Evolutionary conservation across 768 basidiomycete species (phyloP), one percentile per base, ranked within the genome.

Genomic region (Mycena sanguinolenta): DNA sequence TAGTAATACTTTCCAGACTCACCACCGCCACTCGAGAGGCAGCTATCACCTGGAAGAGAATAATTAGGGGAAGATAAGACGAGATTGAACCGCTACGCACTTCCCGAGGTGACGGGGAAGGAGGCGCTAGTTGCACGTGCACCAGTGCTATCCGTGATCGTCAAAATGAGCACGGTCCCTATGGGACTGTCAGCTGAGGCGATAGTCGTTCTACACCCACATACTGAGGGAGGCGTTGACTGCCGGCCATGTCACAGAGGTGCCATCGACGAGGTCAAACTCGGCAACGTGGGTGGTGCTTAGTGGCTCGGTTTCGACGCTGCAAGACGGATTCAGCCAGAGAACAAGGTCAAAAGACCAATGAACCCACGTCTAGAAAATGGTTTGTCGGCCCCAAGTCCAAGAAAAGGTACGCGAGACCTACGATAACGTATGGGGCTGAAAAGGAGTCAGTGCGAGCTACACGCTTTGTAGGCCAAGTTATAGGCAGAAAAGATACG

Each of bases 401-500:
- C 17, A 58, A 25, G 34, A n/a, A 28, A 28, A 10, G 28, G 14
- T 12, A 39, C 39, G 14, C n/a, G n/a, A n/a, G n/a, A 85, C 91
- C 60, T 79, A 93, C 92, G 84, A 92, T 73, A 75, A 82, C 88
- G 84, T 85, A 93, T 38, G 92, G 91, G 39, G 80, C 91, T 93
- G 10, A 32, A 44, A 62, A 58, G 23, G 39, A 4, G 50, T 75
- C 21, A 69, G 79, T 38, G 64, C 13, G n/a, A n/a, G n/a, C n/a
- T n/a, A 32, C 50, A 38, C 53, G 61, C 32, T 25, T n/a, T 2
- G 39, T 49, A 39, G 68, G 55, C 91, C n/a, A n/a, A n/a, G n/a
- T n/a, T n/a, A n/a, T n/a, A n/a, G n/a, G n/a, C 32, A 19, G 12
- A 38, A 54, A 44, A 49, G 17, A 21, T 7, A 82, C 90, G 69